Conservation (phyloP, 2,329 filamentous ascomycete species). For the Fusarium begoniae region DNA sequence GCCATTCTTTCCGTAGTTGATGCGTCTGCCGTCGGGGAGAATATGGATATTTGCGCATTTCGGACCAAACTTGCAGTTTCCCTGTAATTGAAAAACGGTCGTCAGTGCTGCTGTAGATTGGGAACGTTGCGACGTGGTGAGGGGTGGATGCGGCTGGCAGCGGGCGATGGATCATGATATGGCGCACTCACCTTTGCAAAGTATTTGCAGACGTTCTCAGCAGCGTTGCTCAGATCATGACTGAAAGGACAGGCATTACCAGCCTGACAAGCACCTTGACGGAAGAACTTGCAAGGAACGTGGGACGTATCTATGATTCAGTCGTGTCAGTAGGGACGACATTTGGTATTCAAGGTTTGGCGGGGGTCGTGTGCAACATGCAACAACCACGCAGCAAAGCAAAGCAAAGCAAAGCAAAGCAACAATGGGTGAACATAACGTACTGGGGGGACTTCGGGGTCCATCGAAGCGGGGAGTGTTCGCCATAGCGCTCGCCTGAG, state of each 20-base stretch:
- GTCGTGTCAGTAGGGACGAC: slow-evolving; percentile 35
- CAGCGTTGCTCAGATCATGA: slow-evolving; percentile 85
- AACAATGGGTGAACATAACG: slow-evolving; percentile 9
- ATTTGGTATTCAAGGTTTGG: slow-evolving; percentile 24
- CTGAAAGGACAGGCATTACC: slow-evolving; percentile 96
- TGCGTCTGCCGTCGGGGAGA: slow-evolving; percentile 89
- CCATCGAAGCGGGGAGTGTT: slow-evolving; percentile 61
- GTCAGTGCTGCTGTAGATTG: slow-evolving; percentile 22
- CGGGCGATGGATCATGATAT: slow-evolving; percentile 29
- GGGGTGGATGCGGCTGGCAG: slow-evolving; percentile 10
- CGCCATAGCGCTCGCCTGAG: slow-evolving; percentile 43
- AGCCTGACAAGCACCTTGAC: slow-evolving; percentile 94
- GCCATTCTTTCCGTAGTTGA: slow-evolving; percentile 80
- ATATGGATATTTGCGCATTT: slow-evolving; percentile 98
- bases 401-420: neutral
- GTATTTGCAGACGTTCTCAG: slow-evolving; percentile 96
- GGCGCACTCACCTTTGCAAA: slow-evolving; percentile 84
- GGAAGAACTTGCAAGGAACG: slow-evolving; percentile 99
- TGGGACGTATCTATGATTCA: slow-evolving; percentile 82
- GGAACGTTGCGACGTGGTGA: slow-evolving; percentile 18
- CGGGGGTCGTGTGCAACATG: slow-evolving; percentile 42
- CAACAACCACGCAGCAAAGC: slow-evolving; percentile 15
- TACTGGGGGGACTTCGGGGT: slow-evolving; percentile 71
- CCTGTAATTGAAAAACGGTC: slow-evolving; percentile 60
- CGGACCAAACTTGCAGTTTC: slow-evolving; percentile 98